Base-by-base conservation (phyloP, 2,329 filamentous ascomycete genomes). In the Teratosphaeriaceae sp. region DNA sequence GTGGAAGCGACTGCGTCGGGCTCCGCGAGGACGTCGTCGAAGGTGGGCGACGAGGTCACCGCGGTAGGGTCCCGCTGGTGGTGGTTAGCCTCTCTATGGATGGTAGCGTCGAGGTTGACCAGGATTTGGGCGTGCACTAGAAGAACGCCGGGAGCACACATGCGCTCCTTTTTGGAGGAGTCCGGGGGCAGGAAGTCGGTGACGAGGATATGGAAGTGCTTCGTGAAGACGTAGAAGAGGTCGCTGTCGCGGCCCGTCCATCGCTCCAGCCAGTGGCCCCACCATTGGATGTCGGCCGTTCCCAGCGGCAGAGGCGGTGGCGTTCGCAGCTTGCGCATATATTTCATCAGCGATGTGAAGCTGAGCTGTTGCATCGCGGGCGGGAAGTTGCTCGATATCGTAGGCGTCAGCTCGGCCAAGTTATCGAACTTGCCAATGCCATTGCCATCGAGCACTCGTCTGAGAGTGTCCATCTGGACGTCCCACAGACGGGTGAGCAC, bases 161-260 rank as follows among this genome's bases (percentile, higher is more conserved):
- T 67, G 45, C 75, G 73, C 49, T 80, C 75, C n/a, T 65, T 64
- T 42, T 72, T 69, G 37, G 73, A 71, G 6, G 74, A 66, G 23
- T 73, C 70, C 6, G 53, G 45, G 1, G 61, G 69, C 7, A 71
- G 57, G 51, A 68, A 74, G 46, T 92, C 85, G 30, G 85, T 79
- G 3, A 82, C 75, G 2, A 96, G 71, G 16, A 90, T 75, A 62
- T 90, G 85, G 55, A 85, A 94, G 60, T 92, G 83, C 65, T 94
- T 95, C 67, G 82, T 79, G 58, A 96, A 96, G 34, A 94, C 84
- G 66, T 90, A 95, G 60, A 95, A 87, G 24, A 96, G 71, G 58
- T 95, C 89, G 3, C 85, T 94, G 55, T 95, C 88, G 2, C 81
- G 79, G 12, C 89, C 89, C 48, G 80, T 83, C 89, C 89, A 96